These are phyloP conservation scores for Mortierella polycephala DNA, from an alignment of 371 early-diverging fungal species.

Conservation along the genomic window DNA sequence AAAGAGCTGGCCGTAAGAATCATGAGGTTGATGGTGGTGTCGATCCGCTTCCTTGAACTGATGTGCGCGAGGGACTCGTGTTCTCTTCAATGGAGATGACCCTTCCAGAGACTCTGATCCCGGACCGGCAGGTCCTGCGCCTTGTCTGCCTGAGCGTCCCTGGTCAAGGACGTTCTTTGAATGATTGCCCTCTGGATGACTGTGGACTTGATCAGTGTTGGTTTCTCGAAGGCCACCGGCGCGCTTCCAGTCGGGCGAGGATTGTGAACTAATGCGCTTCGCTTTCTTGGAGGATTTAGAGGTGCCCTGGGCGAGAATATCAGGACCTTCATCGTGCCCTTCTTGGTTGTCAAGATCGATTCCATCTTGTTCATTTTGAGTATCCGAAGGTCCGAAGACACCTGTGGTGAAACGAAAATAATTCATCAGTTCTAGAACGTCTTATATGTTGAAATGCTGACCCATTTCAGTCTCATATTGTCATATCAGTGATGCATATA, in stretches of 20 bases:
- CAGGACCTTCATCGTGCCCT: conserved; percentile 8
- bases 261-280: neutral
- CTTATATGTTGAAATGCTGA: neutral
- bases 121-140: conserved; percentile 21
- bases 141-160: neutral
- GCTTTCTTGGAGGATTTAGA: neutral
- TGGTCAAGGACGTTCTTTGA: neutral
- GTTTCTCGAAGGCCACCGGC: neutral
- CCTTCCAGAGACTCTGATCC: neutral
- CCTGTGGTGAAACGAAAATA: conserved; percentile 2
- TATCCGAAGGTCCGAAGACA: conserved; percentile 12
- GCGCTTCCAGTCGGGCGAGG: neutral
- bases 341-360: conserved; percentile 23
- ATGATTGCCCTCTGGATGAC: neutral
- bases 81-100: neutral
- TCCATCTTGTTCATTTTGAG: conserved; percentile 21
- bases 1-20: neutral
- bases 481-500: neutral
- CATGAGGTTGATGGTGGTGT: conserved; percentile 36
- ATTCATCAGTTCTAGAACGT: neutral
- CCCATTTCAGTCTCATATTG: neutral
- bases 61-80: conserved; percentile 18
- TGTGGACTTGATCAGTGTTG: conserved; percentile 1
- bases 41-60: conserved; percentile 28
- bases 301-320: neutral